These are phyloP conservation scores for Pascua sp. DNA, from an alignment of 1,284 basidiomycete species.

Conservation along the genomic window DNA sequence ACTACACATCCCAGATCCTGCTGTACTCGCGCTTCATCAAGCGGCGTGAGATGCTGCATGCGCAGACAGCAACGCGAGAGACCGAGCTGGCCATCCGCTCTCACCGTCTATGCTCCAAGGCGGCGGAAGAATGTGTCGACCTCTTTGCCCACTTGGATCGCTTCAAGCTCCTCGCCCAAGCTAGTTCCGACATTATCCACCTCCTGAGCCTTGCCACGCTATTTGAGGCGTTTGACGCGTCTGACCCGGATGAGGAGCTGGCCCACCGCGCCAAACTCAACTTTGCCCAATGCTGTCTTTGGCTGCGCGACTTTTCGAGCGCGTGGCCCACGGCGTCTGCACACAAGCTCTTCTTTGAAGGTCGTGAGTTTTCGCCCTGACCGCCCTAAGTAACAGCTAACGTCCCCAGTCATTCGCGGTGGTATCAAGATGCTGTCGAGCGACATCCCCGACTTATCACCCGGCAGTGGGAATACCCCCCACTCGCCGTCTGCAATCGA, in stretches of 20 bases:
- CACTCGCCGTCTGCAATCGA: slow-evolving; percentile 7
- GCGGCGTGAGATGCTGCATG: slow-evolving; percentile 4
- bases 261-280: slow-evolving; percentile 34
- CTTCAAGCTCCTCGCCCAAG: slow-evolving; percentile 29
- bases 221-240: slow-evolving; percentile 33
- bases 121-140: slow-evolving; percentile 33
- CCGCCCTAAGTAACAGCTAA: no score
- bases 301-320: slow-evolving; percentile 37
- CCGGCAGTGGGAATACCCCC: background rate
- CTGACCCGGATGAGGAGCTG: slow-evolving; percentile 17
- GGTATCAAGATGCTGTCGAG: slow-evolving; percentile 23
- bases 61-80: slow-evolving; percentile 1
- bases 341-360: slow-evolving; percentile 45
- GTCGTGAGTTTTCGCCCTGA: background rate
- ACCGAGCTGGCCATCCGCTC: slow-evolving; percentile 11
- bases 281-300: slow-evolving; percentile 44
- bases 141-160: slow-evolving; percentile 34
- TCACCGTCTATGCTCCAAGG: slow-evolving; percentile 36
- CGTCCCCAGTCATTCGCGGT: slow-evolving; percentile 28
- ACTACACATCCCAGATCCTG: slow-evolving; percentile 35
- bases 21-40: slow-evolving; percentile 39
- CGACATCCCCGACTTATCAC: background rate
- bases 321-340: slow-evolving; percentile 43
- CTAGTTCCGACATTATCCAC: slow-evolving; percentile 42
- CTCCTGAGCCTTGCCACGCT: slow-evolving; percentile 39